Conservation (phyloP, 257 asterid genomes). For the Nyctanthes arbortristis region DNA sequence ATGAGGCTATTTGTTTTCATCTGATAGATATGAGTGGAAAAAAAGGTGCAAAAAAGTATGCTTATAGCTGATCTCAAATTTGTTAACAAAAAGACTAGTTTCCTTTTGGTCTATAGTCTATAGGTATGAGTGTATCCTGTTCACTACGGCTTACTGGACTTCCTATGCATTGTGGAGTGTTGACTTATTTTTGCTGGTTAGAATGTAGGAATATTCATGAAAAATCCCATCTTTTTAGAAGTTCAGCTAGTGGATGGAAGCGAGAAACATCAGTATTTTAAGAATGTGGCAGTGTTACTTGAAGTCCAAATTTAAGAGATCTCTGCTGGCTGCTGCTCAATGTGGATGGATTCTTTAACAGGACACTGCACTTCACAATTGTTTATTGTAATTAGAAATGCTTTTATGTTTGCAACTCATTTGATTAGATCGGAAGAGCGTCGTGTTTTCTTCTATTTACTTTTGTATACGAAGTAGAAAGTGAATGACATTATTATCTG, state of each 20-base stretch:
- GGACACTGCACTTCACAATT: background rate
- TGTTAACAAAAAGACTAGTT: too few species aligned
- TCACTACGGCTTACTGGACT: background rate
- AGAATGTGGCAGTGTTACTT: constrained; percentile 2
- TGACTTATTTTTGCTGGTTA: background rate
- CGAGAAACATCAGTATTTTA: background rate
- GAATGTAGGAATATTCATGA: background rate
- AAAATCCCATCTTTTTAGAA: background rate
- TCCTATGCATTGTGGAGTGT: background rate
- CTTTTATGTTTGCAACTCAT: background rate
- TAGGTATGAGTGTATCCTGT: background rate
- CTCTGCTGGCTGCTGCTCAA: background rate
- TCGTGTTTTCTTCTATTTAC: background rate
- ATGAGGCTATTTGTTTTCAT: too few species aligned
- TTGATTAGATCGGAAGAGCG: background rate
- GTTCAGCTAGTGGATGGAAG: background rate
- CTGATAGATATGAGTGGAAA: too few species aligned
- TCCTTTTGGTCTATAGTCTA: too few species aligned
- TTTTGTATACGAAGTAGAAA: background rate
- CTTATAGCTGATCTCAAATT: too few species aligned
- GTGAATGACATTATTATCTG: background rate
- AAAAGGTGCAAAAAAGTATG: too few species aligned
- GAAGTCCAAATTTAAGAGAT: background rate
- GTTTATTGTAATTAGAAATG: background rate
- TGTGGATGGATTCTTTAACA: background rate